phyloP scores from a whole-genome alignment of 805 yeast species.

The Sungouiella thailandica region DNA sequence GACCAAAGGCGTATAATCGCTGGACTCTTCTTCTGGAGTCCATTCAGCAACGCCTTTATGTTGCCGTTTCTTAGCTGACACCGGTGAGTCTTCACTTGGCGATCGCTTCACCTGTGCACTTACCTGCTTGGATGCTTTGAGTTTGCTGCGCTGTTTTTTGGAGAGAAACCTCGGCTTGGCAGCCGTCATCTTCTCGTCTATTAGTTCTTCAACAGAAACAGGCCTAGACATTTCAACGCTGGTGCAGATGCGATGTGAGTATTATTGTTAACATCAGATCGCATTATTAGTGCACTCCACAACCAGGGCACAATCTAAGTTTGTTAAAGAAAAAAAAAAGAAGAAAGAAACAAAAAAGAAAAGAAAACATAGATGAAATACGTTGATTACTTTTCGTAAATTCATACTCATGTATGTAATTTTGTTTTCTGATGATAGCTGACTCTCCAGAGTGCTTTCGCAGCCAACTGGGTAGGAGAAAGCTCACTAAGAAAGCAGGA shows the following conservation, averaged over 20 bases:
- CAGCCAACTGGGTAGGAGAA: no score
- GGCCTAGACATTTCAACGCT: conserved; percentile 12
- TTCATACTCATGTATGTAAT: no score
- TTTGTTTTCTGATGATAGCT: no score
- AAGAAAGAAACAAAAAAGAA: no score
- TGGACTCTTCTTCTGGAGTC: conserved; percentile 66
- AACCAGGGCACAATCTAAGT: no score
- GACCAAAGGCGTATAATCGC: conserved; percentile 41
- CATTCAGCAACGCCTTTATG: conserved; percentile 61
- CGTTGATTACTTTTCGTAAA: no score
- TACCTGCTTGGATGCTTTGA: neutral
- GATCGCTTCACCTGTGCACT: no score
- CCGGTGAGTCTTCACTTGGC: no score
- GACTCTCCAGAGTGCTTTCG: no score
- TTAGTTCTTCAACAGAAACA: conserved; percentile 12
- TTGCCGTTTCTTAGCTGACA: neutral
- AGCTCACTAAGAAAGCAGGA: no score
- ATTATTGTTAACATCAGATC: neutral
- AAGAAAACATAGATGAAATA: no score
- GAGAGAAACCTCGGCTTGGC: conserved; percentile 13
- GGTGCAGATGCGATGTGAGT: neutral
- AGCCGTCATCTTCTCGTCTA: conserved; percentile 4
- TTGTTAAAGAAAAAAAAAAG: no score
- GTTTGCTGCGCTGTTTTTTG: conserved; percentile 9
- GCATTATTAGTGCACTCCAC: neutral